Conservation (phyloP, 169 alveolate genomes). For the Eimeria tenella region DNA sequence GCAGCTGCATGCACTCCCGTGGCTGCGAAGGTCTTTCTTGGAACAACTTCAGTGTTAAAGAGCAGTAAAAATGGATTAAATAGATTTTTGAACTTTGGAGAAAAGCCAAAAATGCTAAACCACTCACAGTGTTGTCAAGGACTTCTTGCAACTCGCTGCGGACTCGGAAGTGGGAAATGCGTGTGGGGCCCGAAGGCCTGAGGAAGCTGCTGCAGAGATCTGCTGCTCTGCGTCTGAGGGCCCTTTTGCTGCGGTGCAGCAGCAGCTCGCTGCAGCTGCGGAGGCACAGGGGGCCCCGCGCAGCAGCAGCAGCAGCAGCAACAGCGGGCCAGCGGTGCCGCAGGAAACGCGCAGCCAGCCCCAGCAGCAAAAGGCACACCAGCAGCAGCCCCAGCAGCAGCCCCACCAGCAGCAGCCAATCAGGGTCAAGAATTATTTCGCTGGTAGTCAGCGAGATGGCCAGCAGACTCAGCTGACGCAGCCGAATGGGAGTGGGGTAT, state of each 20-base stretch:
- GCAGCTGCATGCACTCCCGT: too few species aligned
- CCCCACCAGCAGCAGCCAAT: constrained; percentile 59
- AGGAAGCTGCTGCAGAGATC: constrained; percentile 1
- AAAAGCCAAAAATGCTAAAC: not conserved
- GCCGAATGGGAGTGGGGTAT: constrained; percentile 63
- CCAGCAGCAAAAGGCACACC: constrained; percentile 15
- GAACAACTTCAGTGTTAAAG: too few species aligned
- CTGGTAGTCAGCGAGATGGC: constrained; percentile 54
- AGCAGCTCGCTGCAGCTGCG: constrained; percentile 48
- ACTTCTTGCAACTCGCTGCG: constrained; percentile 20
- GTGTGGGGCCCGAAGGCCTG: constrained; percentile 29
- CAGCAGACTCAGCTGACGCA: constrained; percentile 63
- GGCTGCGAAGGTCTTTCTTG: too few species aligned
- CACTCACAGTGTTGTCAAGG: constrained; percentile 54
- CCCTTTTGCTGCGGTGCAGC: constrained; percentile 18
- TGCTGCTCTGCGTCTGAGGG: not conserved
- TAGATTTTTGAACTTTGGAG: too few species aligned
- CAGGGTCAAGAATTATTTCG: constrained; percentile 37
- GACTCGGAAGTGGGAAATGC: constrained; percentile 46
- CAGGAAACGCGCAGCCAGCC: constrained; percentile 43
- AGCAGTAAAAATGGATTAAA: too few species aligned
- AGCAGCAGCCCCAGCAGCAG: constrained; percentile 46
- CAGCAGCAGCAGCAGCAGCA: not conserved
- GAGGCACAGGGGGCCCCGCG: not conserved
- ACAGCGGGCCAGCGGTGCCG: constrained; percentile 65